Evolutionary conservation across 2,329 filamentous ascomycete genomes (phyloP), one percentile per base, ranked within the genome.

Genomic region (Pseudocercospora vitis): DNA sequence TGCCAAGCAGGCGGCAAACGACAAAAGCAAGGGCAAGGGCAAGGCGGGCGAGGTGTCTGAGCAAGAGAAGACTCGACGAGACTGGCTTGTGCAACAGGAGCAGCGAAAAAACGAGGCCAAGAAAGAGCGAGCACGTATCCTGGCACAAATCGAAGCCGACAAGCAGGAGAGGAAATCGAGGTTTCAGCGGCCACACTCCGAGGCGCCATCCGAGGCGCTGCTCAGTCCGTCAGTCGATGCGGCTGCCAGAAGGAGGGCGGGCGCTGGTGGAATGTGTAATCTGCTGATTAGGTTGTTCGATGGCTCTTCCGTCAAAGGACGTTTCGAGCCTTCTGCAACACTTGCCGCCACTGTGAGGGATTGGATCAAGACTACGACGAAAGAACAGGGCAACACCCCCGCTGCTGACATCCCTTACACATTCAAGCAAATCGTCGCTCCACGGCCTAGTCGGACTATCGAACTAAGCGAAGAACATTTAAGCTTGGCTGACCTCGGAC

Each of bases 201-300:
- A 57, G 9, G 54, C 52, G 11, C 46, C 52, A 26, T 52, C 45
- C 14, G 35, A 28, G 16, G 49, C 51, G 19, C 32, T 53, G 32
- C 16, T 57, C 11, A 42, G 54, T 4, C 52, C 61, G 12, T 55
- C 58, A 11, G 53, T 56, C 11, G 55, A 58, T 16, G 62, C 56
- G 14, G 58, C 60, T 6, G 54, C 55, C 8, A 56, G 39, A 31
- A 53, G 52, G 19, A 54, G 52, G n/a, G 48, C 31, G 19, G 63
- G 59, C 35, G 54, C 59, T 2, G 59, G 57, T 21, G 61, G 63
- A 5, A 61, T 55, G 37, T 70, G 68, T 49, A 55, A 58, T 14
- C 74, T 96, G 1, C 89, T 94, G 64, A 82, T 96, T 14, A 83
- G 91, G 6, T 77, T 96, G 0, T 88, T 95, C 52, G 90, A 96